Evolutionary conservation across 371 early-diverging fungal genomes (phyloP).

Genomic region (Parasitella parasitica): DNA sequence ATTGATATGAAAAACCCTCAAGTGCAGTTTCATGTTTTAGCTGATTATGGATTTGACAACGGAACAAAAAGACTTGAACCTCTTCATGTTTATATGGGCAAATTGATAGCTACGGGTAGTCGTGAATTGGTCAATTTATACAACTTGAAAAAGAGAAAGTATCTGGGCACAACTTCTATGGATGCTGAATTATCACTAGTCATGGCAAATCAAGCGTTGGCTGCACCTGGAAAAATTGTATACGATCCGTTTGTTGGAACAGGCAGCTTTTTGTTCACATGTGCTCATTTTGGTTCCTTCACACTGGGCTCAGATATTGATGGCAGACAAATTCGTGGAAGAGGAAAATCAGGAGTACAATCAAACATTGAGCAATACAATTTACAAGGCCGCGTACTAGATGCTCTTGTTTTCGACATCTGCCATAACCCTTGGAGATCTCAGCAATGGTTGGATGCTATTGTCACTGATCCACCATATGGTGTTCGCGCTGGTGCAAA

Average conservation of each 20-base stretch:
- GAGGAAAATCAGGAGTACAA: conserved; percentile 51
- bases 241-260: conserved; percentile 99
- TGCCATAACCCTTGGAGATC: conserved; percentile 87
- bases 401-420: conserved; percentile 84
- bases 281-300: conserved; percentile 91
- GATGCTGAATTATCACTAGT: conserved; percentile 95
- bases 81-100: conserved; percentile 72
- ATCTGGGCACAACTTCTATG: conserved; percentile 96
- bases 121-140: conserved; percentile 75
- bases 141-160: conserved; percentile 90
- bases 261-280: conserved; percentile 88
- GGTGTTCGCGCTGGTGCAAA: conserved; percentile 98
- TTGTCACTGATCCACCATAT: conserved; percentile 91
- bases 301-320: conserved; percentile 97
- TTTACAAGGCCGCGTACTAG: conserved; percentile 72
- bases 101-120: conserved; percentile 66
- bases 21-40: conserved; percentile 72
- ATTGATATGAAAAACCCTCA: conserved; percentile 87
- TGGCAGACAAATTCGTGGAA: conserved; percentile 96
- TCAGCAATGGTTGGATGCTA: conserved; percentile 75
- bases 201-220: conserved; percentile 94
- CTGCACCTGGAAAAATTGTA: conserved; percentile 74
- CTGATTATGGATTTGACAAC: conserved; percentile 63
- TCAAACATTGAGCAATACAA: conserved; percentile 88
- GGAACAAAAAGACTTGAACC: conserved; percentile 48